phyloP scores from a whole-genome alignment of 345 rosid genomes.

The Salix exigua region DNA sequence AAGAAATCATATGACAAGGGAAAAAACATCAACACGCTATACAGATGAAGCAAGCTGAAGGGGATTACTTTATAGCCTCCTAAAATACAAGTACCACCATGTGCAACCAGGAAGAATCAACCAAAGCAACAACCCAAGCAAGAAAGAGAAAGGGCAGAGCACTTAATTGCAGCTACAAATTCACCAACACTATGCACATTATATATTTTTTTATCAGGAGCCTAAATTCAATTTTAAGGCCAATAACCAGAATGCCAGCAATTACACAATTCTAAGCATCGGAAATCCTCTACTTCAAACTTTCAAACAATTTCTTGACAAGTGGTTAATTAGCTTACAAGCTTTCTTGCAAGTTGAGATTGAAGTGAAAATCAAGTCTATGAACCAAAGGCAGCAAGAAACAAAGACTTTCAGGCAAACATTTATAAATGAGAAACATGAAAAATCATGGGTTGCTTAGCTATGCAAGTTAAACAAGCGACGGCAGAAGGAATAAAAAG shows the following conservation, averaged over 20 bases:
- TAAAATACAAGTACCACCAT: not conserved
- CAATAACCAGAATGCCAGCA: not conserved
- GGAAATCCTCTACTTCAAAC: not conserved
- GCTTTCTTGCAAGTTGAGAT: not conserved
- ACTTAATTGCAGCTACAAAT: not conserved
- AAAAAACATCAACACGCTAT: not conserved
- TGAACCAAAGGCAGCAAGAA: not conserved
- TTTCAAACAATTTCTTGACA: not conserved
- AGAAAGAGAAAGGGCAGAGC: not conserved
- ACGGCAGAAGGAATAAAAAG: not conserved
- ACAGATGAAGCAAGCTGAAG: not conserved
- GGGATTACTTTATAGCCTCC: not conserved
- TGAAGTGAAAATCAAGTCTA: not conserved
- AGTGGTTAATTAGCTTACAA: not conserved
- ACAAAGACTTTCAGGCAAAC: not conserved
- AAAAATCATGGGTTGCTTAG: not conserved
- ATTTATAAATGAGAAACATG: not conserved
- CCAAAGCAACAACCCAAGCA: not conserved
- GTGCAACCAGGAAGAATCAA: not conserved
- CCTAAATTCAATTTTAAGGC: not conserved
- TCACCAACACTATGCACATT: not conserved
- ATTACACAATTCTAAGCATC: not conserved
- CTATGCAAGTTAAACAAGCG: not conserved
- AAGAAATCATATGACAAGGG: not conserved
- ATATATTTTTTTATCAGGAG: not conserved